These are phyloP conservation scores for Penicillium herquei DNA, from an alignment of 495 filamentous ascomycete species.

Conservation along the genomic window DNA sequence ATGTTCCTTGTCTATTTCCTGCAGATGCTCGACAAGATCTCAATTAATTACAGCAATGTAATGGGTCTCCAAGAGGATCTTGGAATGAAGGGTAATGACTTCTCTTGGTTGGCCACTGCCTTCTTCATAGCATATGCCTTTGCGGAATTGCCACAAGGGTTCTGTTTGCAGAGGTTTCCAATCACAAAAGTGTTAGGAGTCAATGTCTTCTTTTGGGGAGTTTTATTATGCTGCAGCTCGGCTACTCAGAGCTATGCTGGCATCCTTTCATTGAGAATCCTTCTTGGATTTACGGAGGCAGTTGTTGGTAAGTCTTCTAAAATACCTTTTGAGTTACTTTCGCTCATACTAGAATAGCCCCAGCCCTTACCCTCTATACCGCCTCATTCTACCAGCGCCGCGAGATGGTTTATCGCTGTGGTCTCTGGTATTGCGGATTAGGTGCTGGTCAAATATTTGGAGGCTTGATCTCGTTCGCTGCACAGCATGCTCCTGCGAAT, in stretches of 20 bases:
- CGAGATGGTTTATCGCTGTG: constrained; percentile 61
- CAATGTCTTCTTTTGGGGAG: constrained; percentile 51
- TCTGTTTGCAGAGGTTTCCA: constrained; percentile 44
- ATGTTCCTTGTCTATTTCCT: constrained; percentile 62
- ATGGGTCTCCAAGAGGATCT: constrained; percentile 55
- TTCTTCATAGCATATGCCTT: constrained; percentile 56
- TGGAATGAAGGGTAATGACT: constrained; percentile 49
- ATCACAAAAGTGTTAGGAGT: constrained; percentile 51
- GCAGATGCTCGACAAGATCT: constrained; percentile 67
- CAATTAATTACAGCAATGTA: constrained; percentile 60
- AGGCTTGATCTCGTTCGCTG: constrained; percentile 57
- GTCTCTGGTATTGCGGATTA: constrained; percentile 62
- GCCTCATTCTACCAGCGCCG: constrained; percentile 58
- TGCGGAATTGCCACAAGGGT: constrained; percentile 45
- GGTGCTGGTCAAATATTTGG: constrained; percentile 63
- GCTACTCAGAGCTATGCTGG: constrained; percentile 17
- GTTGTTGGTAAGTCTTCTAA: constrained; percentile 48
- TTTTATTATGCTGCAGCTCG: constrained; percentile 24
- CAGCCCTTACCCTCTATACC: constrained; percentile 49
- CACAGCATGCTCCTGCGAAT: constrained; percentile 28
- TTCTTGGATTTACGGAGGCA: constrained; percentile 67
- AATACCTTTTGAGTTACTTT: not conserved
- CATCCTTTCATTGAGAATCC: constrained; percentile 43
- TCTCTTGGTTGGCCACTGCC: constrained; percentile 50
- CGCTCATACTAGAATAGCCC: constrained; percentile 14